phyloP scores from a whole-genome alignment of 1,284 basidiomycete genomes.

The Trichosporon inkin region DNA sequence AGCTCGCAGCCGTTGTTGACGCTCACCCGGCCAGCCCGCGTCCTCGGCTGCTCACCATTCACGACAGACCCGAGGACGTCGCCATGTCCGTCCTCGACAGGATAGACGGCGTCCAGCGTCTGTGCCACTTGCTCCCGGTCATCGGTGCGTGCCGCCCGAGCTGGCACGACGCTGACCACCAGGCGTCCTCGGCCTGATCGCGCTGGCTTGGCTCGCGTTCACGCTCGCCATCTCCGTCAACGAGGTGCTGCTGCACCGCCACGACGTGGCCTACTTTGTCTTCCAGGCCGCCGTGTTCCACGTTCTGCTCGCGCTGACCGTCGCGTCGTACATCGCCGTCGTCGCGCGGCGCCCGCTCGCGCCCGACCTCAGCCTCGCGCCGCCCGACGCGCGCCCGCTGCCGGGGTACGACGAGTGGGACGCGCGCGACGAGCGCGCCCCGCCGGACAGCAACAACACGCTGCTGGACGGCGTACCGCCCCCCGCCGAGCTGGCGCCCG shows the following conservation, averaged over 20 bases:
- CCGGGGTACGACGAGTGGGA: slow-evolving; percentile 7
- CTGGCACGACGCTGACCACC: neutral
- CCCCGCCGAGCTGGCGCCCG: neutral
- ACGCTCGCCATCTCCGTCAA: slow-evolving; percentile 24
- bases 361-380: slow-evolving; percentile 34
- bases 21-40: neutral
- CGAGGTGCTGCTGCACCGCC: neutral
- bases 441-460: neutral
- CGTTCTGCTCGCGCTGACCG: slow-evolving; percentile 27
- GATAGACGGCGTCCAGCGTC: slow-evolving; percentile 3
- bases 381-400: slow-evolving; percentile 22
- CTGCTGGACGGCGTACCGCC: slow-evolving; percentile 15
- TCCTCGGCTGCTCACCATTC: neutral
- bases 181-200: slow-evolving; percentile 31
- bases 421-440: neutral
- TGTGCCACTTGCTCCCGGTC: neutral
- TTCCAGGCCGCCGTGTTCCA: slow-evolving; percentile 26
- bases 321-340: slow-evolving; percentile 28
- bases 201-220: slow-evolving; percentile 32
- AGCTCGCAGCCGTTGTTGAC: too few species aligned
- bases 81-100: slow-evolving; percentile 1
- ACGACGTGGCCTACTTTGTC: neutral
- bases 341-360: slow-evolving; percentile 25
- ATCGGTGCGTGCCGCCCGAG: neutral
- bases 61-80: neutral